Base-by-base conservation (phyloP, 257 asterid genomes). In the Fraxinus cuspidata region DNA sequence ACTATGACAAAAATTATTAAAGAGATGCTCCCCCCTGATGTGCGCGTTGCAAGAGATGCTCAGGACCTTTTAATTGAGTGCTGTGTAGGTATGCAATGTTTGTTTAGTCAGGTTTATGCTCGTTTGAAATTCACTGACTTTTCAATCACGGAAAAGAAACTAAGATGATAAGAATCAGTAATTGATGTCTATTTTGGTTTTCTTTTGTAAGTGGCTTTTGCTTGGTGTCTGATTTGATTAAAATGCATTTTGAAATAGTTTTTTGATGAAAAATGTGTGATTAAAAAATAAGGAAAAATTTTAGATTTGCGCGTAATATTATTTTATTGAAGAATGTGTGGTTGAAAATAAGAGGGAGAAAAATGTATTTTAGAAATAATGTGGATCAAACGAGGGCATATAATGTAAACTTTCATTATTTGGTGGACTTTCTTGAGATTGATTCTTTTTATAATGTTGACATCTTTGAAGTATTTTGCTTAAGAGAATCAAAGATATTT, bases 21-120 rank as follows among this genome's bases (percentile, higher is more conserved):
- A 69, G 93, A 95, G 91, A 95, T 95, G 99, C 87, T 95, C 67
- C 99, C 99, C 40, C 96, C 97, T 44, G 99, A 95, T 87, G 99
- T 95, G 67, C 99, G 99, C 73, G 98, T 95, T 65, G 99, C 99
- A 27, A 85, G 99, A 86, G 99, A 95, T 84, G 83, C 97, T 56
- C 99, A 95, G 81, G 99, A 95, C 89, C 99, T 95, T 81, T 73
- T 95, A 84, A 95, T 95, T 66, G 98, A 95, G 84, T 95, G 99
- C 72, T 95, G 99, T 77, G 98, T 95, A 85, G 98, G 98, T 93
- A 73, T 25, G 88, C 84, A 72, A 56, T 56, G 68, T 25, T 63
- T 11, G 40, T 7, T 23, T 21, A 11, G 68, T 5, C 27, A 2
- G 1, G 18, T 25, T 35, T 10, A 10, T 9, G 1, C 44, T 0